Percentiles rank a stretch among this genome's conserved stretches.
Evolutionary conservation across 2,329 filamentous ascomycete genomes (phyloP).

Genomic region (Penicillium digitatum): DNA sequence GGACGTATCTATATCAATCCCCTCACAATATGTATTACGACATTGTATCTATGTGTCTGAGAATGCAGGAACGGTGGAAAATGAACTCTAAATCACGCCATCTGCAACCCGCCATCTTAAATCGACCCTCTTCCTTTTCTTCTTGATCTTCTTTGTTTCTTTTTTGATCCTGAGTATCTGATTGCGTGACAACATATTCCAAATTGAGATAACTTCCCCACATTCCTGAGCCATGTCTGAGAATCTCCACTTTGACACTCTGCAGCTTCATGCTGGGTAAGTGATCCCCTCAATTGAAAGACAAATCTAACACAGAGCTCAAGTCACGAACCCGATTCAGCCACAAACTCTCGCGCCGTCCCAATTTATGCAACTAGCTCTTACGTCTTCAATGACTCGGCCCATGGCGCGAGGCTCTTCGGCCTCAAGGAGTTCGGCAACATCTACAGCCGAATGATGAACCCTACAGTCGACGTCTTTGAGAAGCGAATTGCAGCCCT

Average conservation of each 20-base stretch:
- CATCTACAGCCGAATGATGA: constrained; percentile 96
- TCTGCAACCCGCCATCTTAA: neutral
- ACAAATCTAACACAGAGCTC: constrained; percentile 7
- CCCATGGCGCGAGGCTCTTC: constrained; percentile 90
- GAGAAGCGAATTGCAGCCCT: constrained; percentile 95
- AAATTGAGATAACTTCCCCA: neutral
- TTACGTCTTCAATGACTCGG: constrained; percentile 91
- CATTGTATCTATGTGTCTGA: too few species aligned
- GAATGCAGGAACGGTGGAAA: neutral
- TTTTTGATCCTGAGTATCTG: neutral
- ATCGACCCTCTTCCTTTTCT: neutral
- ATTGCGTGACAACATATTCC: neutral
- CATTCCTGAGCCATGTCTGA: constrained; percentile 31
- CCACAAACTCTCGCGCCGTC: constrained; percentile 83
- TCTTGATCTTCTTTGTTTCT: neutral
- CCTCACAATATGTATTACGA: too few species aligned
- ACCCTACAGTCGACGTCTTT: constrained; percentile 92
- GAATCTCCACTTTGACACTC: constrained; percentile 67
- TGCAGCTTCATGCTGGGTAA: constrained; percentile 81
- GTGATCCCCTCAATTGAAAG: constrained; percentile 20
- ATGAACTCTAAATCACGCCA: neutral
- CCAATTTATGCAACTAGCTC: constrained; percentile 97
- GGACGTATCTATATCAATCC: too few species aligned
- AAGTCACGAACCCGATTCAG: constrained; percentile 73
- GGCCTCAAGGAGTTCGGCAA: constrained; percentile 96